These are phyloP conservation scores for Pouteria glomerata DNA, from an alignment of 148 eudicot species.

Conservation along the genomic window DNA sequence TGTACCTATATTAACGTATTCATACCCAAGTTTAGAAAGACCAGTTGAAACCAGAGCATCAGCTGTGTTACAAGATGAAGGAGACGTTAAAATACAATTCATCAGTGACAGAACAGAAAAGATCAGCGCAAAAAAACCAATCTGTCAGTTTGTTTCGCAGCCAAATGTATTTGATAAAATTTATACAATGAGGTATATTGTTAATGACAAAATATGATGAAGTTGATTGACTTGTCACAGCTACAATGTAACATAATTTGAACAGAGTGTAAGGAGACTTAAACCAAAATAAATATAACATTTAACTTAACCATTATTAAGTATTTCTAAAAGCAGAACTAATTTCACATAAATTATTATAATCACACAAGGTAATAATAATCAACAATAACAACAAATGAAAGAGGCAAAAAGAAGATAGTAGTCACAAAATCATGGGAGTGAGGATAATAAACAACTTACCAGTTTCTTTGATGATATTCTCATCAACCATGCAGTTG, in stretches of 20 bases:
- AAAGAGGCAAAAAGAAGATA: not conserved
- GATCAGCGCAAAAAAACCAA: not conserved
- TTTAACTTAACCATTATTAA: not conserved
- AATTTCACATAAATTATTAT: not conserved
- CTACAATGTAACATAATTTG: not conserved
- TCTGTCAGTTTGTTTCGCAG: not conserved
- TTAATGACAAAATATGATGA: not conserved
- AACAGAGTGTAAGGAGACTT: not conserved
- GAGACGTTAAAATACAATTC: not conserved
- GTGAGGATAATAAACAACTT: not conserved
- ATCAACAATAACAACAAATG: not conserved
- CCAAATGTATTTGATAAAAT: not conserved
- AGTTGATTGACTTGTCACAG: not conserved
- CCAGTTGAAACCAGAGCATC: slow-evolving; percentile 76
- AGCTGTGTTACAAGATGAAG: slow-evolving; percentile 30
- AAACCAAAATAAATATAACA: not conserved
- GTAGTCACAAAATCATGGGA: too few relatives aligned
- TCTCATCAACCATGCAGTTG: slow-evolving; percentile 35
- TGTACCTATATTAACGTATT: slow-evolving; percentile 70
- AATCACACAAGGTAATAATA: too few relatives aligned
- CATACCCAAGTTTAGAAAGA: slow-evolving; percentile 66
- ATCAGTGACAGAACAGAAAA: not conserved
- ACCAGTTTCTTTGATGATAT: slow-evolving; percentile 42
- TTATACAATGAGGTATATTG: not conserved
- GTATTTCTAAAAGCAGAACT: not conserved